phyloP scores from a whole-genome alignment of 768 basidiomycete species.

The Trametes punicea region DNA sequence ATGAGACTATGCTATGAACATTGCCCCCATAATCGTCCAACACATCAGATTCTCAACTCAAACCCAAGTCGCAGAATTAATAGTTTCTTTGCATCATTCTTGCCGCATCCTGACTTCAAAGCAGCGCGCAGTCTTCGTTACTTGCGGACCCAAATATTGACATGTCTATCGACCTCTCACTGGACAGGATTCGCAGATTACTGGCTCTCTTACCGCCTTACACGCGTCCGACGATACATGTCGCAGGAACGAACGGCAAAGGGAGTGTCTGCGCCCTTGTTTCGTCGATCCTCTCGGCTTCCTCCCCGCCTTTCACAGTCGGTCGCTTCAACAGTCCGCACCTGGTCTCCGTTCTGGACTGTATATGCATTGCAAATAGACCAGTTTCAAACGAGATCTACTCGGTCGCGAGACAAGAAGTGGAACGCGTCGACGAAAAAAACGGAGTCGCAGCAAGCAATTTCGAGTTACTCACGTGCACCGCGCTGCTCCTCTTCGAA shows the following conservation, averaged over 20 bases:
- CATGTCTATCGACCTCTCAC: slow-evolving; percentile 63
- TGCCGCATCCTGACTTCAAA: neutral
- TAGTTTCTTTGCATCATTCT: neutral
- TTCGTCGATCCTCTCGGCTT: slow-evolving; percentile 64
- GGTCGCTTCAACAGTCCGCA: slow-evolving; percentile 95
- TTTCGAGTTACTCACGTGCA: slow-evolving; percentile 86
- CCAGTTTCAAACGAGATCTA: slow-evolving; percentile 53
- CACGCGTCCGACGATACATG: slow-evolving; percentile 79
- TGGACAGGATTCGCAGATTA: slow-evolving; percentile 55
- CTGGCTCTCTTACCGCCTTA: slow-evolving; percentile 56
- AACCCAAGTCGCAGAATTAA: neutral
- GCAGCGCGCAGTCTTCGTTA: neutral
- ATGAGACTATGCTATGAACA: no score
- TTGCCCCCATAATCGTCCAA: neutral
- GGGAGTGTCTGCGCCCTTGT: slow-evolving; percentile 87
- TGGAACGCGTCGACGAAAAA: slow-evolving; percentile 47
- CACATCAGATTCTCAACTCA: no score
- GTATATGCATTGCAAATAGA: slow-evolving; percentile 61
- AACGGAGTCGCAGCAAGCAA: slow-evolving; percentile 50
- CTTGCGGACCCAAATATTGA: neutral
- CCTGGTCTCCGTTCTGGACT: slow-evolving; percentile 73
- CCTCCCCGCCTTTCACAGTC: slow-evolving; percentile 53
- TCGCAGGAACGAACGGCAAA: slow-evolving; percentile 97
- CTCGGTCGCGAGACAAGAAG: slow-evolving; percentile 37
- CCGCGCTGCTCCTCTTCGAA: slow-evolving; percentile 77